A percentile compares a stretch with the other conserved stretches of the same genome.
phyloP scores from a whole-genome alignment of 148 eudicot genomes.

The Rhododendron ferrugineum region DNA sequence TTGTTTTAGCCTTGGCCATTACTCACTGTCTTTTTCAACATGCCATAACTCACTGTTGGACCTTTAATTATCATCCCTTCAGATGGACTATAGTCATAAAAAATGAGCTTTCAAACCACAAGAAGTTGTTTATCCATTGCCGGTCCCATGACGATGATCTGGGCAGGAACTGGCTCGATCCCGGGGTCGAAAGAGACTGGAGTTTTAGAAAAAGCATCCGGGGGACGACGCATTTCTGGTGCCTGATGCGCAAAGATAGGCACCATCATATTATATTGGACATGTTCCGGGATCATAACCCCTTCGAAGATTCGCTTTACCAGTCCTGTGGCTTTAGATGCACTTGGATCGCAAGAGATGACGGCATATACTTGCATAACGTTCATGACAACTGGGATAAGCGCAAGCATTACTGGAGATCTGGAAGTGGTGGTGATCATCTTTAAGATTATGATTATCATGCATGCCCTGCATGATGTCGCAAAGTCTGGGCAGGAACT shows the following conservation, averaged over 20 bases:
- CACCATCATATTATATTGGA: not conserved
- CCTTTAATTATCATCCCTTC: too few relatives aligned
- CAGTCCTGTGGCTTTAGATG: too few relatives aligned
- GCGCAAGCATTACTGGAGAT: too few relatives aligned
- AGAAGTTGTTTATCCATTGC: not conserved
- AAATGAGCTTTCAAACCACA: not conserved
- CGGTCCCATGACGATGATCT: not conserved
- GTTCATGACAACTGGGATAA: too few relatives aligned
- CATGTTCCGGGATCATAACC: too few relatives aligned
- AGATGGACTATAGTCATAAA: not conserved
- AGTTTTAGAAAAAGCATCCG: not conserved
- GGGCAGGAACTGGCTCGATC: not conserved
- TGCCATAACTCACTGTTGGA: too few relatives aligned
- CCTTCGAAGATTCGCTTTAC: too few relatives aligned
- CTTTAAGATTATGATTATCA: too few relatives aligned
- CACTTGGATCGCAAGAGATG: too few relatives aligned
- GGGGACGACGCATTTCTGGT: not conserved
- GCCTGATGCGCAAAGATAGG: not conserved
- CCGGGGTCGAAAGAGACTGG: not conserved
- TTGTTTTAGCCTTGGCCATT: not conserved
- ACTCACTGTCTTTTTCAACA: not conserved
- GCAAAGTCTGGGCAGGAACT: not conserved
- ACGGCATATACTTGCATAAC: too few relatives aligned
- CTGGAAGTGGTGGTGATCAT: too few relatives aligned
- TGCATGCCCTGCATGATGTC: too few relatives aligned